Conservation (phyloP, 164 flowering plant species). For the Akebia trifoliata region DNA sequence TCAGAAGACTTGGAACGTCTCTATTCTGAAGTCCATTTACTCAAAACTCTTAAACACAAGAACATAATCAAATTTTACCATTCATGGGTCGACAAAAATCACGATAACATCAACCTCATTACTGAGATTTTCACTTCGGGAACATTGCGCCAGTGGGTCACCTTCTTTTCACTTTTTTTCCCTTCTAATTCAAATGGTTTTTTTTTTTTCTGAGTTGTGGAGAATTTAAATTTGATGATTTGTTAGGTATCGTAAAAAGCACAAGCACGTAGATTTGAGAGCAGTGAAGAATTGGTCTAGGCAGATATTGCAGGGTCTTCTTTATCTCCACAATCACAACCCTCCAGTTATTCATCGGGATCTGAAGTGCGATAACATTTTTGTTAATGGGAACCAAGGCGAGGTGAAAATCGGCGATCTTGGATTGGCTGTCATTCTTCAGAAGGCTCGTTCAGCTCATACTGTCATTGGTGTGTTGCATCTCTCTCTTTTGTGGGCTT, state of each 20-base stretch:
- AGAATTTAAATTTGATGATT: not conserved
- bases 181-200: not conserved
- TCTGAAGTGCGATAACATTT: conserved; percentile 88
- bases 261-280: conserved; percentile 81
- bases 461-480: conserved; percentile 74
- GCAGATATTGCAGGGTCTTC: conserved; percentile 88
- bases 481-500: not conserved
- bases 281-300: conserved; percentile 97
- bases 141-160: conserved; percentile 79
- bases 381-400: conserved; percentile 94
- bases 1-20: conserved; percentile 80
- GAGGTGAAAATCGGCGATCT: conserved; percentile 93
- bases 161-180: not conserved
- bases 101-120: conserved; percentile 72
- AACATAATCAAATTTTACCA: conserved; percentile 88
- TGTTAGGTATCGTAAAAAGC: conserved; percentile 81
- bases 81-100: conserved; percentile 77
- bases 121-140: conserved; percentile 98
- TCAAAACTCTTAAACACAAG: conserved; percentile 94
- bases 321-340: conserved; percentile 83
- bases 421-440: conserved; percentile 83
- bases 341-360: conserved; percentile 94
- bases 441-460: conserved; percentile 74
- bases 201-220: not conserved
- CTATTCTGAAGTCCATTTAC: conserved; percentile 89